phyloP scores from a whole-genome alignment of 768 basidiomycete genomes.

The Tulasnella sp. region DNA sequence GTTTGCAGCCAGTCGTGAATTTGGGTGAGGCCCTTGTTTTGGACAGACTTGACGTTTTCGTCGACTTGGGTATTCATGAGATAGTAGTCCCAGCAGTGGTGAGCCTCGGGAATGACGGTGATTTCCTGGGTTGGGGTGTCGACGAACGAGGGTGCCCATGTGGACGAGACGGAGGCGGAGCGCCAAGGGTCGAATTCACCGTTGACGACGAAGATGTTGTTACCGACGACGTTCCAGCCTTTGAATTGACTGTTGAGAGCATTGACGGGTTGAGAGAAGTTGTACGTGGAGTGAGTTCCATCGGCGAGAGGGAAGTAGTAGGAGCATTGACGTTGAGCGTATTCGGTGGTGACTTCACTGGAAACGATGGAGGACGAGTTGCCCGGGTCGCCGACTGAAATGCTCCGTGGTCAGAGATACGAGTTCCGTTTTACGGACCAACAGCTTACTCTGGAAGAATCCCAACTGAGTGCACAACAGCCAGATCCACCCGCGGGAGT shows the following conservation, averaged over 20 bases:
- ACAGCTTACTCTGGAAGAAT: conserved; percentile 25
- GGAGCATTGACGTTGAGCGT: conserved; percentile 23
- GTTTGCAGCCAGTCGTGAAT: conserved; percentile 16
- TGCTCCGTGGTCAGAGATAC: background rate
- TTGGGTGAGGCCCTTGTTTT: conserved; percentile 6
- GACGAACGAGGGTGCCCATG: conserved; percentile 11
- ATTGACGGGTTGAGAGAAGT: background rate
- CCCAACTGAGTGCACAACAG: conserved; percentile 27
- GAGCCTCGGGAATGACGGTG: conserved; percentile 14
- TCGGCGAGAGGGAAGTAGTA: conserved; percentile 32
- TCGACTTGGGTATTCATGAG: conserved; percentile 1
- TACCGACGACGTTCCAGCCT: conserved; percentile 33
- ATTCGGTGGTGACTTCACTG: conserved; percentile 12
- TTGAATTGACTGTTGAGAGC: conserved; percentile 27
- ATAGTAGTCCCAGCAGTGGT: conserved; percentile 32
- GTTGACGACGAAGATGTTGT: conserved; percentile 29
- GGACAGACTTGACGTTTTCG: background rate
- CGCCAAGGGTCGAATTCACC: conserved; percentile 35
- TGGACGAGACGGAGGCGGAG: conserved; percentile 32
- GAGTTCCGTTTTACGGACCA: background rate
- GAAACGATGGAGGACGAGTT: conserved; percentile 30
- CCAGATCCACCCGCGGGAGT: conserved; percentile 26
- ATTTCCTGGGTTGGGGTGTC: conserved; percentile 25
- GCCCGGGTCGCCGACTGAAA: conserved; percentile 28
- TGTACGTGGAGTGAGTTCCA: conserved; percentile 9